Evolutionary conservation across 176 grass and related monocot species (phyloP).

Genomic region (Phoenix dactylifera): DNA sequence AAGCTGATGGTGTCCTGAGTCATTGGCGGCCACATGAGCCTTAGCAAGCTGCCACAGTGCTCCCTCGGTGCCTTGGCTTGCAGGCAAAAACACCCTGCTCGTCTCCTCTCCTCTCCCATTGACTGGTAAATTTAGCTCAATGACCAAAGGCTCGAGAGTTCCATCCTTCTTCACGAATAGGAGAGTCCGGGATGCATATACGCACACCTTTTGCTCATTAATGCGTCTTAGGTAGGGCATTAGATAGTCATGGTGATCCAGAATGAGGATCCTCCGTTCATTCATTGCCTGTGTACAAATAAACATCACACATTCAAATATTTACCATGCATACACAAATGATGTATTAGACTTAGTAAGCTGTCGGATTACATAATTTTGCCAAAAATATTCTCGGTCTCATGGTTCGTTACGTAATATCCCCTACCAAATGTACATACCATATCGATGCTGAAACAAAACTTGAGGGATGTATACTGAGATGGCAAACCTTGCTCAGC

Average conservation of each 20-base stretch:
- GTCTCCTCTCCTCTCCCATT: constrained; percentile 8
- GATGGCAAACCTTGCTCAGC: too few relatives aligned
- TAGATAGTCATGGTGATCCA: constrained; percentile 94
- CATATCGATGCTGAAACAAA: too few relatives aligned
- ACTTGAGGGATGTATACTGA: too few relatives aligned
- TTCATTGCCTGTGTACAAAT: constrained; percentile 37
- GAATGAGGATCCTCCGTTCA: constrained; percentile 42
- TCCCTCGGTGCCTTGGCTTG: constrained; percentile 19
- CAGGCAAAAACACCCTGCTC: constrained; percentile 53
- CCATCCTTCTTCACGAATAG: constrained; percentile 58
- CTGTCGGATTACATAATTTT: too few relatives aligned
- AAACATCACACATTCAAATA: neutral
- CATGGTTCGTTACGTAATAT: neutral
- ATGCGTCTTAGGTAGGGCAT: constrained; percentile 75
- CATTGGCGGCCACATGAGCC: constrained; percentile 74
- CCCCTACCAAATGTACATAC: too few relatives aligned
- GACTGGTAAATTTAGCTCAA: constrained; percentile 62
- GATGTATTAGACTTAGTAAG: neutral
- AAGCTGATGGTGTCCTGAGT: constrained; percentile 95
- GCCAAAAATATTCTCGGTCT: too few relatives aligned
- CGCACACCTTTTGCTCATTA: constrained; percentile 47
- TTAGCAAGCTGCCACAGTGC: constrained; percentile 76
- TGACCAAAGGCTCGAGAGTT: constrained; percentile 47
- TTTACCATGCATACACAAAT: too few relatives aligned
- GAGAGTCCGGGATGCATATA: constrained; percentile 87